Evolutionary conservation across 345 rosid species (phyloP), one percentile per base, ranked within the genome.

Genomic region (Microthlaspi erraticum): DNA sequence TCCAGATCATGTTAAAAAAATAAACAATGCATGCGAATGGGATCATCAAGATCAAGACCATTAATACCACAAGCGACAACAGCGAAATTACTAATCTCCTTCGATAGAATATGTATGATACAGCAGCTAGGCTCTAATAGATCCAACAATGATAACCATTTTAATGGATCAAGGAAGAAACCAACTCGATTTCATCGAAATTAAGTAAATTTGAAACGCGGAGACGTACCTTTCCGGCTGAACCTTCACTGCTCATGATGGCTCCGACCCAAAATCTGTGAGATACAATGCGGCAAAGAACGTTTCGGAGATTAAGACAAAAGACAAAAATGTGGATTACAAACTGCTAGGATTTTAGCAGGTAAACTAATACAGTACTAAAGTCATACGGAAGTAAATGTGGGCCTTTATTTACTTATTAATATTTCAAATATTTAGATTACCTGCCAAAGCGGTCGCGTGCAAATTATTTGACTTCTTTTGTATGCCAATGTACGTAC

Each of bases 201-300:
- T n/a, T 10, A 16, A 45, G 23, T 18, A 42, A 44, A 10, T 23
- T 42, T 3, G 7, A 34, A 53, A 62, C 10, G 32, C 37, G 31
- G 65, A 45, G 58, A 54, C 59, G 23, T 73, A 73, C 77, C 77
- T 48, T 73, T 16, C 77, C 77, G 58, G 71, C 57, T 20, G 70
- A 72, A 55, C 50, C 51, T 14, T 64, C 16, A 62, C 34, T 4
- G 20, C 64, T 45, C 65, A 72, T 69, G n/a, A n/a, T 51, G 16
- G 48, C 58, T 64, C 6, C 14, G 34, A 72, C 36, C 33, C 20
- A 9, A 50, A 38, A 5, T 16, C 31, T 12, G 67, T 0, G 39
- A 62, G 70, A 54, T 54, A 46, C 29, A 64, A 10, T 72, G 64
- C 17, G 57, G 34, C 56, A 43, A 43, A 41, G 76, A 63, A 53